These are phyloP conservation scores for Periglandula ipomoeae DNA, from an alignment of 2,329 filamentous ascomycete species.

Conservation along the genomic window DNA sequence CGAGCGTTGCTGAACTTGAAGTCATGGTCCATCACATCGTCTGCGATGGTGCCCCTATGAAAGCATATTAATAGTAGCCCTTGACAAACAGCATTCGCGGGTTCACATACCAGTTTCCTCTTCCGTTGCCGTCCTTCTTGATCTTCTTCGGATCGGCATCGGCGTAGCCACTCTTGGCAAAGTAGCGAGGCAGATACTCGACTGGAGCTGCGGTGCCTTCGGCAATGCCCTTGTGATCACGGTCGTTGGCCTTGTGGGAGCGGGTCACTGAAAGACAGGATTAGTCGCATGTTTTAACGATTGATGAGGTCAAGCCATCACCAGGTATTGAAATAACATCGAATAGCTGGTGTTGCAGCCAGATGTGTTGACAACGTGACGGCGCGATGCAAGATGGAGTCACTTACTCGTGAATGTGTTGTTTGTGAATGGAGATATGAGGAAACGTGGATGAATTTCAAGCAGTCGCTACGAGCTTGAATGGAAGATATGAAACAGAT, in stretches of 20 bases:
- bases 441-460: not conserved
- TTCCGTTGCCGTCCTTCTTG: slow-evolving; percentile 93
- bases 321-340: too few species aligned
- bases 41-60: slow-evolving; percentile 69
- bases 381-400: too few species aligned
- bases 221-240: slow-evolving; percentile 72
- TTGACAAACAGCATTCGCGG: not conserved
- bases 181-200: slow-evolving; percentile 81
- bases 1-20: slow-evolving; percentile 81
- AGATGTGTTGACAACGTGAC: too few species aligned
- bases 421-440: too few species aligned
- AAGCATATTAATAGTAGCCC: not conserved
- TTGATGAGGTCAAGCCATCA: too few species aligned
- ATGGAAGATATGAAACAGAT: not conserved
- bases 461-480: not conserved
- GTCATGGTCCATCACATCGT: slow-evolving; percentile 74
- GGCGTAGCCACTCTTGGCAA: slow-evolving; percentile 75
- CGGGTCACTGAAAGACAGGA: slow-evolving; percentile 69
- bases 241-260: slow-evolving; percentile 91
- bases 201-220: slow-evolving; percentile 62
- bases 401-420: too few species aligned
- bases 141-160: slow-evolving; percentile 83
- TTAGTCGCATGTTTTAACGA: not conserved
- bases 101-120: slow-evolving; percentile 77
- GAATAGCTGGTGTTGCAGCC: too few species aligned